phyloP scores from a whole-genome alignment of 2,329 filamentous ascomycete genomes.

The Diaporthe citri region DNA sequence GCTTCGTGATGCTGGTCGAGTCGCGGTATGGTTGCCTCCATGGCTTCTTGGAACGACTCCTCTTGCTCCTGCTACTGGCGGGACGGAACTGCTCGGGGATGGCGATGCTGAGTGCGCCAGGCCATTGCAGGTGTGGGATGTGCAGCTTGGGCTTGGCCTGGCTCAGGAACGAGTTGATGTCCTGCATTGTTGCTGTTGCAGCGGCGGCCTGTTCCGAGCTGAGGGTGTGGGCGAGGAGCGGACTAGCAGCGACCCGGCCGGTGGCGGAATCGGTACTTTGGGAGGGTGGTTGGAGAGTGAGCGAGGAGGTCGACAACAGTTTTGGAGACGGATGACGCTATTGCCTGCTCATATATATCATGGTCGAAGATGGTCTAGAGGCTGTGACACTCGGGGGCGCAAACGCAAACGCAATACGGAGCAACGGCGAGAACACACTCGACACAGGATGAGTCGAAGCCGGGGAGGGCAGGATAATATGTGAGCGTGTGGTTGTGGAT shows the following conservation, averaged over 20 bases:
- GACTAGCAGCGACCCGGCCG: constrained; percentile 21
- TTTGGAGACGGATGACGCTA: constrained; percentile 36
- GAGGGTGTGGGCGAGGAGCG: constrained; percentile 11
- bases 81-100: constrained; percentile 50
- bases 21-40: constrained; percentile 40
- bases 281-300: neutral
- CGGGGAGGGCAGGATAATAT: constrained; percentile 1
- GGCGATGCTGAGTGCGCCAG: constrained; percentile 45
- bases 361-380: constrained; percentile 2
- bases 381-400: constrained; percentile 1
- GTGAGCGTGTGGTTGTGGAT: neutral
- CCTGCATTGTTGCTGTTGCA: constrained; percentile 44
- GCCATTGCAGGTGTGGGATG: constrained; percentile 46
- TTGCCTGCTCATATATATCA: constrained; percentile 38
- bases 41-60: constrained; percentile 44
- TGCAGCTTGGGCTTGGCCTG: constrained; percentile 48
- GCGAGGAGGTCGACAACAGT: neutral
- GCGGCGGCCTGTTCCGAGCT: constrained; percentile 16
- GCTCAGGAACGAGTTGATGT: constrained; percentile 42
- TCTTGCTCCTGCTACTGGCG: constrained; percentile 44
- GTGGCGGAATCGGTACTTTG: neutral
- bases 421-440: neutral
- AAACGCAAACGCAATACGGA: constrained; percentile 12
- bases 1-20: constrained; percentile 72
- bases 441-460: constrained; percentile 2